A percentile compares a stretch with the other conserved stretches of the same genome.
These are phyloP conservation scores for Tylopilus sp. DNA, from an alignment of 768 basidiomycete species.

Conservation along the genomic window DNA sequence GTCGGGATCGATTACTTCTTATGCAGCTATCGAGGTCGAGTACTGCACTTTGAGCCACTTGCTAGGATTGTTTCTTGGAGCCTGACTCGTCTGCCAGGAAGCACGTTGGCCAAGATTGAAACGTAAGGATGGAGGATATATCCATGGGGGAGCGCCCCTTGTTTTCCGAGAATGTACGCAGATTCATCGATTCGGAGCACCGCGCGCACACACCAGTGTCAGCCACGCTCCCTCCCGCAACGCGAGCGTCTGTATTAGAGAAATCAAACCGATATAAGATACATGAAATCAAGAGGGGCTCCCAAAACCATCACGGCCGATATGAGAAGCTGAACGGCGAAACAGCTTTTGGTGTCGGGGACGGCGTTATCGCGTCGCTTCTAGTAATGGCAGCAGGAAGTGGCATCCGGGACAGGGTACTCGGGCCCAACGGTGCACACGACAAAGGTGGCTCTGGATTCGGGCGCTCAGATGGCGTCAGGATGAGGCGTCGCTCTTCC, in stretches of 20 bases:
- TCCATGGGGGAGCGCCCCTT: no score
- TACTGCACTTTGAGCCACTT: no score
- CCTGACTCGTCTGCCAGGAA: no score
- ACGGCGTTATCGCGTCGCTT: constrained; percentile 46
- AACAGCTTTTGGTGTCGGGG: constrained; percentile 31
- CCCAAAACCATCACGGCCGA: constrained; percentile 8
- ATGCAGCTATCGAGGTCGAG: no score
- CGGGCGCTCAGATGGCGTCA: constrained; percentile 49
- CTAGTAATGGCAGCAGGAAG: constrained; percentile 40
- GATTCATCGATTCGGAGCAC: no score
- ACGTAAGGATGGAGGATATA: no score
- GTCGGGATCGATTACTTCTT: no score
- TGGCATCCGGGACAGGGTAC: constrained; percentile 33
- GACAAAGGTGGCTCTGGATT: constrained; percentile 57
- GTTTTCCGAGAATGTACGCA: no score
- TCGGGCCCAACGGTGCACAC: constrained; percentile 41
- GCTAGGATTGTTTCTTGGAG: no score
- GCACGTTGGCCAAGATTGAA: no score
- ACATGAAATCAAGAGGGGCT: neutral
- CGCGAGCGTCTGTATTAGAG: neutral
- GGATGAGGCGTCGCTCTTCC: constrained; percentile 31
- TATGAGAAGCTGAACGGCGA: constrained; percentile 9
- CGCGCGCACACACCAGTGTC: neutral
- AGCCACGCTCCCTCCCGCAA: no score
- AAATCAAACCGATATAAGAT: neutral